Base-by-base conservation (phyloP, 176 grass and related monocot genomes). In the Metroxylon sagu region DNA sequence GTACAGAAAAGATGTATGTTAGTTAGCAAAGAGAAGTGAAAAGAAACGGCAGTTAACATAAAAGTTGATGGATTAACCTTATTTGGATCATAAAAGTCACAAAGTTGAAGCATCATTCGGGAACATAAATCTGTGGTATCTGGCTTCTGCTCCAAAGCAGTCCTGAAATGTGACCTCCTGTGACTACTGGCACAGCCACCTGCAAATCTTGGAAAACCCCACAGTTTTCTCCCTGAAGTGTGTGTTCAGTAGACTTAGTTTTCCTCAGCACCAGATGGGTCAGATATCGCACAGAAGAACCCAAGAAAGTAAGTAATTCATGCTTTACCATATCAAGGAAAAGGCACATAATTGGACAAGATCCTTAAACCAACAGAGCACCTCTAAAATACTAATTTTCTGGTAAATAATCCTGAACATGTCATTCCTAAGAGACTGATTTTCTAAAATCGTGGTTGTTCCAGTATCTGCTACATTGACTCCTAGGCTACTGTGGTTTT, bases 141-240 rank as follows among this genome's bases (percentile, higher is more conserved):
- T 31, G 69, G 85, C 30, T 82, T 93, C 67, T 88, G 84, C 81
- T 99, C 85, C 71, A 85, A 52, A 17, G 81, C 50, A 29, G 65
- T 70, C 18, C 54, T 54, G 52, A 43, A 43, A 43, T 66, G 57
- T 5, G 73, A 76, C n/a, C 25, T 89, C 68, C 80, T 93, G 54
- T 93, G 82, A 63, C 88, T 88, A 50, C 85, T 99, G 63, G 94
- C 88, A 16, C 94, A 99, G 69, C 93, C 94, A 18, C 84, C 88
- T 0, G 94, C 64, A 57, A 99, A 99, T 31, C 80, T 74, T 0
- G 94, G 94, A 73, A 99, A 93, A 50, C 88, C 88, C 94, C 85
- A 98, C 54, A 89, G 80, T 62, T 89, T 93, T 60, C 84, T 89
- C 26, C 93, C 94, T 98, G 63, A 57, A 79, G 48, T 19, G 43